These are phyloP conservation scores for Linum usitatissimum DNA, from an alignment of 345 rosid genomes.

Conservation along the genomic window DNA sequence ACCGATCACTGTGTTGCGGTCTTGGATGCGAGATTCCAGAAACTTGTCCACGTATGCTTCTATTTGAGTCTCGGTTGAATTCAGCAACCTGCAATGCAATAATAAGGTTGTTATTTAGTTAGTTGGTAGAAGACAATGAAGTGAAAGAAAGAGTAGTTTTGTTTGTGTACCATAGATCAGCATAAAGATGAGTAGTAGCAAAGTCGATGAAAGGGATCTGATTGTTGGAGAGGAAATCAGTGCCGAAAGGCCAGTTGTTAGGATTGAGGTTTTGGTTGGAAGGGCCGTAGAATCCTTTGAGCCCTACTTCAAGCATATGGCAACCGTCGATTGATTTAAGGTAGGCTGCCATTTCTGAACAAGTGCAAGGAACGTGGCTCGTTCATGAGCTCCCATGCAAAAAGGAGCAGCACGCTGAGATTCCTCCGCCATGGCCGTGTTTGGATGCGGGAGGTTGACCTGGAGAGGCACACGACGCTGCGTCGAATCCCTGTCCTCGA, in stretches of 20 bases:
- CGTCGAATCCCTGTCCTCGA: no score
- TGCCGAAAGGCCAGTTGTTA: conserved; percentile 20
- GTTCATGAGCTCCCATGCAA: conserved; percentile 91
- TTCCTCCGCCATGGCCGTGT: no score
- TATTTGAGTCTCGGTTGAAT: conserved; percentile 28
- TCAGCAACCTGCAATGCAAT: conserved; percentile 34
- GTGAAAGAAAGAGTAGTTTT: neutral
- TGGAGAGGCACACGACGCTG: no score
- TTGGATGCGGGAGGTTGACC: no score
- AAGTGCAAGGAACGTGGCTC: conserved; percentile 42
- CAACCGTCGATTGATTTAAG: conserved; percentile 52
- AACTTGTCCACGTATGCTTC: conserved; percentile 38
- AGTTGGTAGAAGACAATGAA: neutral
- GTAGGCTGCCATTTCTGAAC: conserved; percentile 63
- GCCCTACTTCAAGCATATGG: conserved; percentile 65
- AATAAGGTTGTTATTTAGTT: neutral
- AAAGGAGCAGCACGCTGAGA: no score
- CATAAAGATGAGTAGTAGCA: conserved; percentile 62
- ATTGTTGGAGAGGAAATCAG: conserved; percentile 62
- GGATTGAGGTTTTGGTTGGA: conserved; percentile 50
- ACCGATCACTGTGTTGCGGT: conserved; percentile 28
- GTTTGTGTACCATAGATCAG: conserved; percentile 53
- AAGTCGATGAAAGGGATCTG: conserved; percentile 50
- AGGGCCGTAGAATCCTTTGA: conserved; percentile 72
- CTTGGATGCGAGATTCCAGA: conserved; percentile 39